Base-by-base conservation (phyloP, 2,329 filamentous ascomycete species). In the Trichoderma polysporum region DNA sequence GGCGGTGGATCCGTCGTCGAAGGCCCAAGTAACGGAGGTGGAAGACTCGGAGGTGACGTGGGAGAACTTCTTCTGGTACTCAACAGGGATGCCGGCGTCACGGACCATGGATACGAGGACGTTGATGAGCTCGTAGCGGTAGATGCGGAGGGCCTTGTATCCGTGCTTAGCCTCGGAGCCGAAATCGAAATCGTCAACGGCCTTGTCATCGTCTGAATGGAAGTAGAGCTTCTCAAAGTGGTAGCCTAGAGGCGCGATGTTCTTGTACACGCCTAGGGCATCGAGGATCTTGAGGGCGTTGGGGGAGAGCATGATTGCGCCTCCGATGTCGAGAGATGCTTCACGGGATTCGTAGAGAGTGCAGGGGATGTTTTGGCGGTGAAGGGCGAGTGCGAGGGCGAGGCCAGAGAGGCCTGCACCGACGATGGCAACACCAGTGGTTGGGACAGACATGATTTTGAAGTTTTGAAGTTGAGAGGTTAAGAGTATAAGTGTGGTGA, bases 281-380 rank as follows among this genome's bases (percentile, higher is more conserved):
- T 88, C 82, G 0, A 89, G 79, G 45, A 88, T 78, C 4, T 80
- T 79, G 1, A 89, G 79, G 0, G 85, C 84, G 62, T 88, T 88
- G 5, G 86, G 86, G 0, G 85, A 86, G 2, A 88, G 80, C 82
- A 87, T 86, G 33, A 89, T 77, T 0, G 84, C 85, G 2, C 86
- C 86, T 19, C 83, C 83, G 27, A 82, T 82, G 67, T 83, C 79
- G 2, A 82, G 77, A 1, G 81, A 77, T 0, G 79, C 78, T 0
- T 76, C 67, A 9, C 83, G 80, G 15, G 79, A 77, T 68, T 88
- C 86, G 68, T 86, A 88, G 59, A 88, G 75, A 2, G 76, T 82
- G 67, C 76, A 79, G 5, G 77, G 70, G 50, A 89, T 87, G 47
- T 77, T 76, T 66, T 84, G 78, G 33, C 82, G 76, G 66, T 87